phyloP scores from a whole-genome alignment of 2,329 filamentous ascomycete genomes.

The Chrysoporthe cubensis region DNA sequence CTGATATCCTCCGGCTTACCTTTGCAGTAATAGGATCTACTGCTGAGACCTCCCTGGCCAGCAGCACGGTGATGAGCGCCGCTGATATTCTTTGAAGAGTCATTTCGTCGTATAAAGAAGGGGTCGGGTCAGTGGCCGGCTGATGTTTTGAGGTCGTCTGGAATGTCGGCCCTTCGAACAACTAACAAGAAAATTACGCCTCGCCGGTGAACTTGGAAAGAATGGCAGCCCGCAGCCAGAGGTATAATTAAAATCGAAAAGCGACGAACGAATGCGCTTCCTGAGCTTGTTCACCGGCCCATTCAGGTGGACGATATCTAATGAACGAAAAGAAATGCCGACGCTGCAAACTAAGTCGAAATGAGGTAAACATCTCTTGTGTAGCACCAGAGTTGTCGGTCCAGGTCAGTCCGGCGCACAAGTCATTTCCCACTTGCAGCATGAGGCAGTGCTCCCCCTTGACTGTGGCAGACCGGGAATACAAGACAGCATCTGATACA shows the following conservation, averaged over 20 bases:
- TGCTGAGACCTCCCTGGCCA: background rate
- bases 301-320: background rate
- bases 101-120: background rate
- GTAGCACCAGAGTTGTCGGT: conserved; percentile 7
- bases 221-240: conserved; percentile 14
- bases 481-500: conserved; percentile 27
- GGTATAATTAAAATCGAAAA: conserved; percentile 1
- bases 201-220: background rate
- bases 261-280: background rate
- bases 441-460: conserved; percentile 21
- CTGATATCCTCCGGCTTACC: background rate
- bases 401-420: background rate
- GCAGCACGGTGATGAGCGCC: background rate
- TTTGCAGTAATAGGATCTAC: conserved; percentile 16
- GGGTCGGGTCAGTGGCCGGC: background rate
- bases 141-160: background rate
- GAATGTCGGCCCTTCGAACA: background rate
- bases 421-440: background rate
- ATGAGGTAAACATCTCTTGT: conserved; percentile 5
- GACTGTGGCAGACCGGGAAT: conserved; percentile 14
- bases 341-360: background rate
- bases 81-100: background rate
- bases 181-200: background rate
- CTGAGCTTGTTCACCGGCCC: background rate
- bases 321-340: background rate